Base-by-base conservation (phyloP, 164 flowering plant genomes). In the Tetracentron sinense region DNA sequence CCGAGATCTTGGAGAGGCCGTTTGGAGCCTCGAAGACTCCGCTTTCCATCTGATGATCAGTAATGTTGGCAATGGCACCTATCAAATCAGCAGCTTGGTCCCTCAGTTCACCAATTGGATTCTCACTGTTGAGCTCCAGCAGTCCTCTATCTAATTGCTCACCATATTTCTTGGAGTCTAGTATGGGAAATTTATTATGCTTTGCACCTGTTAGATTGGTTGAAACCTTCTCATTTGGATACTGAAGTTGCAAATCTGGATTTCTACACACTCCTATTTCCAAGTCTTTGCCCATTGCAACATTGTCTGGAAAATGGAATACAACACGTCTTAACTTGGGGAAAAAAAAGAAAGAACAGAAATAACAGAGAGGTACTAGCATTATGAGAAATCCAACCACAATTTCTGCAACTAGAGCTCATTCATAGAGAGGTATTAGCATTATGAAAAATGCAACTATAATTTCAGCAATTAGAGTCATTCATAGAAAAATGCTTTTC, bases 231-330 rank as follows among this genome's bases (percentile, higher is more conserved):
- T 81, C 78, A 19, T 23, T 61, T 52, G 60, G 72, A 63, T 55
- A 44, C 65, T 77, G 72, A 53, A 57, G 63, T 53, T 74, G 75
- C 60, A 61, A 51, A 63, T 73, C 74, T 54, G 70, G 47, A 62
- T 65, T 65, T 56, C 68, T 61, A 54, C 82, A 72, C 7, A 68
- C 58, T 58, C 80, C 78, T 31, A 75, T 67, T 61, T 78, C 77
- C 69, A 82, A 65, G 57, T 84, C 80, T 72, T 80, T 82, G 38
- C 77, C 79, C 79, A 77, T 80, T 54, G 69, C 61, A 51, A 63
- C 72, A 70, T 77, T 69, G n/a, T 75, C 89, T 84, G 71, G 38
- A 54, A 25, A 60, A 69, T 4, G 27, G 61, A 46, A 63, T 7
- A 28, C 7, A 57, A 23, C 42, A 22, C 47, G 54, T 16, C 44